Conservation (phyloP, 2,329 filamentous ascomycete species). For the Pyrenochaeta sp. region DNA sequence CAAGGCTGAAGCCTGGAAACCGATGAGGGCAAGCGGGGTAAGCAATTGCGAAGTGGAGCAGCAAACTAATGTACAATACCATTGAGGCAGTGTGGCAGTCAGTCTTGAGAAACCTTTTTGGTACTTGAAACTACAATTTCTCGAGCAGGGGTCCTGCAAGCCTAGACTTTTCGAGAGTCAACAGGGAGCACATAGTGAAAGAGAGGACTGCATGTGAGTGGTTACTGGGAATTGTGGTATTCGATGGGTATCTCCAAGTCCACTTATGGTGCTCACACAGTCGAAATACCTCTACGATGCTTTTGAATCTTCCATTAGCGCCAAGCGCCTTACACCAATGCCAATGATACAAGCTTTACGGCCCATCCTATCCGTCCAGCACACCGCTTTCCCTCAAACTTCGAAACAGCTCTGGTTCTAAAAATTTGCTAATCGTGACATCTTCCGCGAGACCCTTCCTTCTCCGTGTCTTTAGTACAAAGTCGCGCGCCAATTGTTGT, state of each 20-base stretch:
- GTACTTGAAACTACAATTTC: too few species aligned
- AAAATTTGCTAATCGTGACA: conserved; percentile 92
- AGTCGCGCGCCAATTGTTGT: conserved; percentile 91
- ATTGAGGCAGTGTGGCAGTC: too few species aligned
- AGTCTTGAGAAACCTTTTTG: too few species aligned
- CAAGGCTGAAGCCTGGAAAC: background rate
- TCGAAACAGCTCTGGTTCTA: conserved; percentile 93
- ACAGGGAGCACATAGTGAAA: too few species aligned
- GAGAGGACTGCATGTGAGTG: too few species aligned
- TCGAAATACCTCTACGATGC: conserved; percentile 1
- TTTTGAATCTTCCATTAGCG: conserved; percentile 5
- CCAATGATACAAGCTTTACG: conserved; percentile 14
- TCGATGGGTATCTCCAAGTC: conserved; percentile 1
- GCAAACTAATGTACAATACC: background rate
- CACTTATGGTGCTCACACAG: background rate
- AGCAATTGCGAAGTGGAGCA: background rate
- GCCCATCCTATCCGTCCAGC: conserved; percentile 64
- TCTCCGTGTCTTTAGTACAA: conserved; percentile 93
- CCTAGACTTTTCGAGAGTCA: too few species aligned
- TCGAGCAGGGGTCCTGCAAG: too few species aligned
- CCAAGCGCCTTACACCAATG: conserved; percentile 18
- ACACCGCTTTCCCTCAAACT: conserved; percentile 88
- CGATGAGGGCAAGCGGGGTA: background rate
- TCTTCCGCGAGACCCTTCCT: conserved; percentile 96
- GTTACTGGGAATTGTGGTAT: background rate